These are phyloP conservation scores for Solanum sitiens DNA, from an alignment of 257 asterid genomes.

Conservation along the genomic window DNA sequence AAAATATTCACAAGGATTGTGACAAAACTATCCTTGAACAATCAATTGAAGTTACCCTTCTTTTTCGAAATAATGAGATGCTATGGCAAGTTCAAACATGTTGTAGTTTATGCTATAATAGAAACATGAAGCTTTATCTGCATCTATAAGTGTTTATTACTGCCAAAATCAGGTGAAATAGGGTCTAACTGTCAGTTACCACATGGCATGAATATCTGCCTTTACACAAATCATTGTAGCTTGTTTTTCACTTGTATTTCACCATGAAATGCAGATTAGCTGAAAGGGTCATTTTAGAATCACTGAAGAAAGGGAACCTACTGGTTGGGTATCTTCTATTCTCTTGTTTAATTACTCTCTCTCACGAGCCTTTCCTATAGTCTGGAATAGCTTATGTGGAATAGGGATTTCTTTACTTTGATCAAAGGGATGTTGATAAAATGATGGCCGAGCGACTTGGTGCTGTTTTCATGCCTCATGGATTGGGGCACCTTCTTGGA, in stretches of 20 bases:
- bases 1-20: not conserved
- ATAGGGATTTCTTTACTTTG: constrained; percentile 10
- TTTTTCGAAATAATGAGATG: not conserved
- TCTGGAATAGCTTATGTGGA: not conserved
- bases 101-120: not conserved
- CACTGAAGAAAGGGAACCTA: constrained; percentile 60
- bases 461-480: constrained; percentile 91
- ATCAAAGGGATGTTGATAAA: constrained; percentile 56
- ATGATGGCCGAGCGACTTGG: constrained; percentile 75
- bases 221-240: not conserved
- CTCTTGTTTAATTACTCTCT: constrained; percentile 1
- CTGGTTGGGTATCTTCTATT: constrained; percentile 53
- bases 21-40: not conserved
- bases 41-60: not conserved
- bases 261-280: constrained; percentile 54
- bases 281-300: constrained; percentile 54
- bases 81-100: not conserved
- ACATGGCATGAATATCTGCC: not conserved
- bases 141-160: not conserved
- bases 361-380: not conserved
- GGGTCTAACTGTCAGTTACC: not conserved
- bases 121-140: not conserved
- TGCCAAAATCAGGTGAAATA: not conserved
- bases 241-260: constrained; percentile 1
- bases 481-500: constrained; percentile 94